phyloP scores from a whole-genome alignment of 2,329 filamentous ascomycete genomes.

The Teratosphaeria viscida region DNA sequence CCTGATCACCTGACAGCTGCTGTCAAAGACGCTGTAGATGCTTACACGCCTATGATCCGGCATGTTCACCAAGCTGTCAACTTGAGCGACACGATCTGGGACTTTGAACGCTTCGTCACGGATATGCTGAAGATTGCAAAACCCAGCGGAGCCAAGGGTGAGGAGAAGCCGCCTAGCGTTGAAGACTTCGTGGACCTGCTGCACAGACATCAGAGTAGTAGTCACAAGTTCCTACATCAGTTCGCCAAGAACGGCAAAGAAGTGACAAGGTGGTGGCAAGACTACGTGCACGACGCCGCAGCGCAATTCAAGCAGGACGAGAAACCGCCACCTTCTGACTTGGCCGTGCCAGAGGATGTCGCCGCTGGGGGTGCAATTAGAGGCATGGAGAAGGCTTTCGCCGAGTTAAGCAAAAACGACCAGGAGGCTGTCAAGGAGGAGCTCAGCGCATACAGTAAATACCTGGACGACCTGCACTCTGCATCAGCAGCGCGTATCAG shows the following conservation, averaged over 20 bases:
- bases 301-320: slow-evolving; percentile 41
- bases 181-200: slow-evolving; percentile 63
- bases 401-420: slow-evolving; percentile 38
- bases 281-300: slow-evolving; percentile 50
- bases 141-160: slow-evolving; percentile 16
- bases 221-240: slow-evolving; percentile 63
- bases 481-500: slow-evolving; percentile 48
- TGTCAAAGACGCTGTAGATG: slow-evolving; percentile 53
- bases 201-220: slow-evolving; percentile 50
- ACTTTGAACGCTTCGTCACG: slow-evolving; percentile 57
- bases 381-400: slow-evolving; percentile 33
- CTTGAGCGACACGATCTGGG: slow-evolving; percentile 56
- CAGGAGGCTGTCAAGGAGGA: slow-evolving; percentile 38
- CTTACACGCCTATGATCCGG: slow-evolving; percentile 66
- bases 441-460: slow-evolving; percentile 50
- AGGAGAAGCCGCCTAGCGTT: slow-evolving; percentile 45
- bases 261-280: slow-evolving; percentile 49
- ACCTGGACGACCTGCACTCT: slow-evolving; percentile 46
- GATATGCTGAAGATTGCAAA: slow-evolving; percentile 55
- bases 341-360: slow-evolving; percentile 12
- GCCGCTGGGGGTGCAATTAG: slow-evolving; percentile 35
- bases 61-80: slow-evolving; percentile 61
- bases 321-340: slow-evolving; percentile 3
- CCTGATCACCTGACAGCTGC: slow-evolving; percentile 65
- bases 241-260: slow-evolving; percentile 58